Base-by-base conservation (phyloP, 2,329 filamentous ascomycete species). In the Diatrype stigma region DNA sequence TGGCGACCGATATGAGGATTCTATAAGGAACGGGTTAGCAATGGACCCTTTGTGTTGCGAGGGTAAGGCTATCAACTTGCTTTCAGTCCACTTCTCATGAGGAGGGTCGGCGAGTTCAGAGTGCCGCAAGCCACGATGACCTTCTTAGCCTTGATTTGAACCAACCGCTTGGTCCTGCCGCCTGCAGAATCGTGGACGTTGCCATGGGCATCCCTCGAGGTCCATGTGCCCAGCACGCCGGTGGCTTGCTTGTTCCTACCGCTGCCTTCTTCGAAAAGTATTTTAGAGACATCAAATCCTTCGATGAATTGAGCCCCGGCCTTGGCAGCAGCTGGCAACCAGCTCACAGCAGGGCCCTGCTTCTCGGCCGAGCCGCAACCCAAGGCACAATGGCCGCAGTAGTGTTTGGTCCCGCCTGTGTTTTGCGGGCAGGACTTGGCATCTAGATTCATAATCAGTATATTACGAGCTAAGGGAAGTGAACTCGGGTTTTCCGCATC, bases 1-100 rank as follows among this genome's bases (percentile, higher is more conserved):
- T 96, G 89, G 7, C 78, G 80, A 23, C 93, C 93, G 55, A 96
- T 86, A 51, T 96, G 85, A 3, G 78, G 77, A 65, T 96, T 96
- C 73, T 84, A 14, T 40, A 22, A 1, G 21, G 19, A n/a, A n/a
- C n/a, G 17, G 34, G 50, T 30, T 52, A 28, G 40, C 26, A 17
- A 42, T 10, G 21, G 8, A 37, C 45, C 17, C 32, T 19, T 23
- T n/a, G n/a, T n/a, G n/a, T n/a, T n/a, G n/a, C n/a, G n/a, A n/a
- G n/a, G n/a, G n/a, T n/a, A n/a, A n/a, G n/a, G n/a, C n/a, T n/a
- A n/a, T n/a, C n/a, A n/a, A n/a, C n/a, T n/a, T 59, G 84, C 83
- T 65, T 80, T 85, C 46, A 96, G 68, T 2, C 90, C 90, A 53
- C 90, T 96, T 46, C 86, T 86, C 57, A 85, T 73, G 42, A 97